Conservation (phyloP, 257 asterid genomes). For the Verbena officinalis region DNA sequence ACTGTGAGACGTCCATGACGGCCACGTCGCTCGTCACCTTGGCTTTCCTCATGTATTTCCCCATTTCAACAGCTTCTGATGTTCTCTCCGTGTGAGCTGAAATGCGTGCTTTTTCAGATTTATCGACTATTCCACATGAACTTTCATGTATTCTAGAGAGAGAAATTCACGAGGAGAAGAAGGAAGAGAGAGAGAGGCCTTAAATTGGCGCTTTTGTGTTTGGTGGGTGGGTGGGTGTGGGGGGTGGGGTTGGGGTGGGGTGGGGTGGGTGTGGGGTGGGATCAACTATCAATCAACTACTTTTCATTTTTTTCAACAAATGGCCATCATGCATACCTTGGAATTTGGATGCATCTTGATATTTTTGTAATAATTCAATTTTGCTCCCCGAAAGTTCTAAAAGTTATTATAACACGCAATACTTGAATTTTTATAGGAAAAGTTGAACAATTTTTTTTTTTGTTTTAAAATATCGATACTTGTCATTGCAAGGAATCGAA, state of each 20-base stretch:
- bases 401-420: neutral
- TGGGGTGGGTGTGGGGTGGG: neutral
- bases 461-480: no score
- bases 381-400: neutral
- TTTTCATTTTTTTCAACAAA: slow-evolving; percentile 1
- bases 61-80: slow-evolving; percentile 35
- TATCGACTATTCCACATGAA: neutral
- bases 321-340: neutral
- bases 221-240: neutral
- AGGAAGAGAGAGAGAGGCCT: neutral
- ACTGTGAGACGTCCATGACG: slow-evolving; percentile 54
- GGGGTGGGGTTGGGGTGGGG: neutral
- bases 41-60: slow-evolving; percentile 60
- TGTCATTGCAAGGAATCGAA: no score
- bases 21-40: slow-evolving; percentile 52
- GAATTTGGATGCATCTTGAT: neutral
- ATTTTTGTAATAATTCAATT: neutral
- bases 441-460: no score
- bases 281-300: slow-evolving; percentile 3
- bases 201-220: neutral
- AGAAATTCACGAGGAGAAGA: neutral
- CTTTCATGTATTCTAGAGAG: neutral
- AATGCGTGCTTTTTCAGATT: neutral
- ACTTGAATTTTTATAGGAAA: no score
- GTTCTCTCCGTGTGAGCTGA: neutral